Percentiles rank a stretch among this genome's conserved stretches.
Evolutionary conservation across 768 basidiomycete genomes (phyloP).

Genomic region (Paxillus ammoniavirescens): DNA sequence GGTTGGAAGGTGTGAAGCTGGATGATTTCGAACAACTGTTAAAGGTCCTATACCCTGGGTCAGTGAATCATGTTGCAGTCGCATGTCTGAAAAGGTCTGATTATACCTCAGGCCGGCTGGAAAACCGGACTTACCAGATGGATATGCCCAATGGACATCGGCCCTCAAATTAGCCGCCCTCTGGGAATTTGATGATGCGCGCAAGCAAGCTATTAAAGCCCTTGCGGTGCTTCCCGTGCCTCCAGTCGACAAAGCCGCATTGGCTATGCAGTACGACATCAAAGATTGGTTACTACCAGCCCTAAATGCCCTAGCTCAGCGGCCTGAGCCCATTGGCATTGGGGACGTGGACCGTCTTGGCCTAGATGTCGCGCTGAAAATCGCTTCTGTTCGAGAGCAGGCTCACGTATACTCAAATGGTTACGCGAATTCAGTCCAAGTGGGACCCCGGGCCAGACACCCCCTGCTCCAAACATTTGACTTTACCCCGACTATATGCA

Average conservation of each 20-base stretch:
- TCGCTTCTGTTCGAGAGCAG: conserved; percentile 3
- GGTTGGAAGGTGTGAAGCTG: conserved; percentile 10
- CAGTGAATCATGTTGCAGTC: neutral
- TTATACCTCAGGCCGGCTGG: neutral
- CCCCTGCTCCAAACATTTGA: neutral
- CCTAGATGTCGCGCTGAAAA: conserved; percentile 2
- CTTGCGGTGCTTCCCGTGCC: neutral
- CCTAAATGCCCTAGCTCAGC: neutral
- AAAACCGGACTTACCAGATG: neutral
- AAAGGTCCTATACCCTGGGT: conserved; percentile 11
- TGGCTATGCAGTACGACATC: conserved; percentile 1
- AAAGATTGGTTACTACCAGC: neutral
- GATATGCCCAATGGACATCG: conserved; percentile 31
- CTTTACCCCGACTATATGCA: neutral
- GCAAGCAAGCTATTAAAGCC: neutral
- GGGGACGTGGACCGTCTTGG: conserved; percentile 7
- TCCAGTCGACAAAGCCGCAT: neutral
- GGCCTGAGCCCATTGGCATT: conserved; percentile 2
- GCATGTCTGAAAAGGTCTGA: neutral
- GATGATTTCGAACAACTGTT: conserved; percentile 13
- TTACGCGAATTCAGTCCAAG: neutral
- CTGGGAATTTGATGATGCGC: conserved; percentile 30
- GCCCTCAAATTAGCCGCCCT: conserved; percentile 36
- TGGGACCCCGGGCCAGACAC: neutral
- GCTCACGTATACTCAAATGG: too few relatives aligned